Conservation (phyloP, 2,329 filamentous ascomycete genomes). For the Eurotiales sp. region DNA sequence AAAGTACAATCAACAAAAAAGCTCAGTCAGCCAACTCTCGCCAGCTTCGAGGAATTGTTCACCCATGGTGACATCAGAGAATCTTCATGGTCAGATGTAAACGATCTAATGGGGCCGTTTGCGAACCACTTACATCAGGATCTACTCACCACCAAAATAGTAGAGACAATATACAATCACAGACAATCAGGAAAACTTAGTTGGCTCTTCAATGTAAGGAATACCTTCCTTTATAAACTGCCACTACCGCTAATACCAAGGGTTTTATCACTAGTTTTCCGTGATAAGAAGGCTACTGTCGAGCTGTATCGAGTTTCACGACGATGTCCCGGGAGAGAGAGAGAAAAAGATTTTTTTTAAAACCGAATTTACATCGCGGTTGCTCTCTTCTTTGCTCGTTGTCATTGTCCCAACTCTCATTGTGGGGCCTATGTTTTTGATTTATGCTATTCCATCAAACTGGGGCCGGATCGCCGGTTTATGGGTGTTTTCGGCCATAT, state of each 20-base stretch:
- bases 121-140: neutral
- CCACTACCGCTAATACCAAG: too few species aligned
- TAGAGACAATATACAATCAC: neutral
- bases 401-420: constrained; percentile 7
- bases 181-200: neutral
- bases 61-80: neutral
- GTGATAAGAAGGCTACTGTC: too few species aligned
- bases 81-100: neutral
- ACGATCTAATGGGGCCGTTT: constrained; percentile 2
- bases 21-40: neutral
- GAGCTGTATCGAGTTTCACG: too few species aligned
- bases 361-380: neutral
- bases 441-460: constrained; percentile 7
- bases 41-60: neutral
- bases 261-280: too few species aligned
- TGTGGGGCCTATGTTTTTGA: constrained; percentile 7
- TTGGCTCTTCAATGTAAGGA: neutral
- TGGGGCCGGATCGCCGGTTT: neutral
- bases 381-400: neutral
- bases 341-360: neutral
- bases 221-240: too few species aligned
- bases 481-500: constrained; percentile 6
- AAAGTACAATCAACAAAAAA: neutral
- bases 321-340: neutral
- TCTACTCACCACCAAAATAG: neutral